Evolutionary conservation across 805 yeast genomes (phyloP), one percentile per base, ranked within the genome.

Genomic region (Wickerhamiella vanderwaltii): DNA sequence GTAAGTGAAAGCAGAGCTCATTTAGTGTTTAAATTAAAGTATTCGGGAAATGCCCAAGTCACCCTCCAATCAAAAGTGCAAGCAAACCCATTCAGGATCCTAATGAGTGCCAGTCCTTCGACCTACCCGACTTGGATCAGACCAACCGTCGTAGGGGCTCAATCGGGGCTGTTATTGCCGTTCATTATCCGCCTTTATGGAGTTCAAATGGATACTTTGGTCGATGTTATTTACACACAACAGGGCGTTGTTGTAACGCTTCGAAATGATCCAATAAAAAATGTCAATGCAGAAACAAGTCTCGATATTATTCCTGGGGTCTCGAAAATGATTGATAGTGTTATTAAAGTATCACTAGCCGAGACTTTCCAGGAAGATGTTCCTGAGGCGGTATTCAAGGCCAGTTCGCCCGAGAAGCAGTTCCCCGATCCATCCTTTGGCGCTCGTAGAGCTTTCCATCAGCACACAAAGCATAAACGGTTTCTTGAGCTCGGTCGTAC

Each of bases 31-130:
- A 77, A 77, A 49, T 68, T 82, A 49, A 75, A 73, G 48, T 82
- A 83, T 56, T 63, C 66, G 29, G 94, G 94, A 2, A 85, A 82
- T 56, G 82, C 86, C 18, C 70, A 70, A 43, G 67, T 82, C 34
- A 75, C 82, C 1, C 64, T 82, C 41, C 74, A 73, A 43, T 82
- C 93, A 0, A 73, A 73, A 37, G 82, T 82, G 9, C 83, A 82
- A 56, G 88, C 87, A 0, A 80, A 80, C 56, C 77, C 85, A 2
- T 62, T 82, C 18, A 44, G 47, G 7, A 60, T 40, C 25, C 19
- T 46, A 16, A 19, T 35, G 44, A 77, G 77, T 30, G 73, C 48
- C 6, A 29, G 6, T 38, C 40, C 12, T n/a, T 11, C 9, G 12
- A 32, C 19, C 7, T 46, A 43, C 38, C 49, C 53, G 13, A 41